Evolutionary conservation across 495 filamentous ascomycete genomes (phyloP), one percentile per base, ranked within the genome.

Genomic region (Corynascus novoguineensis): DNA sequence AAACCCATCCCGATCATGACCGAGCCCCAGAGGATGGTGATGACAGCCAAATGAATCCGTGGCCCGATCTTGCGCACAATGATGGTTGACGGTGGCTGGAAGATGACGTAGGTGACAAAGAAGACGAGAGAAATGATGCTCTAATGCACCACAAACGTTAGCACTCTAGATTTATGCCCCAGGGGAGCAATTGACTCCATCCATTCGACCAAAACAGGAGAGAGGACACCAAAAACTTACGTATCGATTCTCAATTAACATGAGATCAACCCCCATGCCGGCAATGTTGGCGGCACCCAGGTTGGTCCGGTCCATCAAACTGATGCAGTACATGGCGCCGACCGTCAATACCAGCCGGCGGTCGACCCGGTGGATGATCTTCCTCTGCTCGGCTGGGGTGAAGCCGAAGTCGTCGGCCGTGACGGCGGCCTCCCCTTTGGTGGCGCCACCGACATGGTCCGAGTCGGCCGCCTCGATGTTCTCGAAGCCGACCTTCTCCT

Each of bases 301-400:
- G 66, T 89, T 89, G 6, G 83, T 86, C 3, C 86, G 71, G 66
- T 88, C 86, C 80, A 88, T 84, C 50, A 88, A 64, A 28, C 74
- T 80, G 57, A 86, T 74, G 60, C 81, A 84, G 67, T 88, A 88
- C 64, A 86, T 75, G 59, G 82, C 66, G 5, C 86, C 86, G 4
- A 83, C 73, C 31, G 82, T 87, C 0, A 79, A 68, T 29, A 88
- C 83, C 10, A 89, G 72, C 0, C 86, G 80, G 32, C 75, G 61
- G 62, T 89, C 86, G 64, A 88, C 69, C 5, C 80, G 77, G 21
- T 75, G 74, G 46, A 87, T 82, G 63, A 89, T 76, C 17, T 28
- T 48, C 54, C 62, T 69, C 59, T 75, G 62, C 59, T 78, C 71
- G 27, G 63, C 57, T 3, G 46, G 55, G 1, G 70, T 67, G 64